Conservation (phyloP, 1,139 yeast genomes). For the Pneumocystis carinii region DNA sequence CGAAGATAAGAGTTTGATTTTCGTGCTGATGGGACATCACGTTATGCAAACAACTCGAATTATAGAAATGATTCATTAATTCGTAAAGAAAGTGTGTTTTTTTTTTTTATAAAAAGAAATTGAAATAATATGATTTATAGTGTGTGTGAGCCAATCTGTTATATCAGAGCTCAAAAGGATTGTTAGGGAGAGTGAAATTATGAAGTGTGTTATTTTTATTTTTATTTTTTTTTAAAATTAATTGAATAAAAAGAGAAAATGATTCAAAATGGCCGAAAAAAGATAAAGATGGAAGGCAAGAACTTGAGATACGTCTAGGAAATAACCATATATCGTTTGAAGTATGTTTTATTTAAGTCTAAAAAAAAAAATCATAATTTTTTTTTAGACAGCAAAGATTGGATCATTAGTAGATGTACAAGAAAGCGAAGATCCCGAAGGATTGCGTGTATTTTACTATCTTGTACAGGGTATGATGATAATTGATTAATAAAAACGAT, state of each 20-base stretch:
- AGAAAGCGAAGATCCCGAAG: conserved; percentile 21
- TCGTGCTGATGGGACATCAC: conserved; percentile 23
- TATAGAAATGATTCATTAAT: conserved; percentile 33
- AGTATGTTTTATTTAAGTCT: conserved; percentile 14
- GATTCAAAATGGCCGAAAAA: conserved; percentile 32
- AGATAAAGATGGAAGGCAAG: conserved; percentile 32
- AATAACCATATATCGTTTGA: conserved; percentile 27
- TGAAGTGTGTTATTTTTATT: conserved; percentile 14
- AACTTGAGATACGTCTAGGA: conserved; percentile 30
- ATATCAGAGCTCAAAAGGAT: conserved; percentile 26
- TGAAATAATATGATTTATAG: conserved; percentile 12
- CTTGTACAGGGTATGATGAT: conserved; percentile 22
- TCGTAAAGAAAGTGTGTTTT: conserved; percentile 24
- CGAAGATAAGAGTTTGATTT: conserved; percentile 29
- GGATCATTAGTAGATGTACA: conserved; percentile 38
- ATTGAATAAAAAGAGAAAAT: conserved; percentile 21
- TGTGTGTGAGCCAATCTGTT: conserved; percentile 26
- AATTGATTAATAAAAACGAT: background rate
- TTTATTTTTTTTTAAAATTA: background rate
- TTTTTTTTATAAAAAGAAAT: background rate
- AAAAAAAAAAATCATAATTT: conserved; percentile 2
- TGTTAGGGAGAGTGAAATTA: conserved; percentile 28
- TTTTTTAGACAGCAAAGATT: conserved; percentile 25
- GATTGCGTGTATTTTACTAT: conserved; percentile 33
- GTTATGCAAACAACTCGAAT: conserved; percentile 35